A percentile compares a stretch with the other conserved stretches of the same genome.
Conservation (phyloP, 176 grass and related monocot species). For the Alopecurus myosuroides region DNA sequence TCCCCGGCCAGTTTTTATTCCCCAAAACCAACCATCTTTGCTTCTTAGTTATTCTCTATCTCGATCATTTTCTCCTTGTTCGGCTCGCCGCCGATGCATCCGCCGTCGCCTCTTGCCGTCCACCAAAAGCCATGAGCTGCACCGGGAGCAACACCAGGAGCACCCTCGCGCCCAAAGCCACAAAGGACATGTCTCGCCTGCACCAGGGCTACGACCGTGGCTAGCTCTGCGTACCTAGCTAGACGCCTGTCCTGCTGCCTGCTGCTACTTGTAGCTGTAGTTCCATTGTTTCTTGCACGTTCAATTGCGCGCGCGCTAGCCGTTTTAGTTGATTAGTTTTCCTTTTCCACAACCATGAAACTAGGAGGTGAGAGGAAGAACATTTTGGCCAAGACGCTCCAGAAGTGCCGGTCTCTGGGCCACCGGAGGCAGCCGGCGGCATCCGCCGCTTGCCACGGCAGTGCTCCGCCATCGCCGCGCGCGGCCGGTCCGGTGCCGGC, state of each 20-base stretch:
- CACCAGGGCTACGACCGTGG: slow-evolving; percentile 46
- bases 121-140: slow-evolving; percentile 17
- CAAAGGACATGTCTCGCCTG: slow-evolving; percentile 37
- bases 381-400: slow-evolving; percentile 37
- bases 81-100: neutral
- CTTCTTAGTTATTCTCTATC: neutral
- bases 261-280: neutral
- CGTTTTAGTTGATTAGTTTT: neutral
- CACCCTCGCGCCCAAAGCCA: slow-evolving; percentile 26
- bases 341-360: neutral
- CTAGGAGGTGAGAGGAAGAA: slow-evolving; percentile 37
- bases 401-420: slow-evolving; percentile 29
- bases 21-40: neutral
- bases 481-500: slow-evolving; percentile 7
- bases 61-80: neutral
- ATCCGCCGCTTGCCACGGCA: neutral
- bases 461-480: neutral
- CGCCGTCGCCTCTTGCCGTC: slow-evolving; percentile 9
- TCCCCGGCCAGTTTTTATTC: neutral
- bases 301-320: neutral
- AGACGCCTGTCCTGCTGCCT: neutral
- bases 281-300: neutral
- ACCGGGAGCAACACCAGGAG: slow-evolving; percentile 3
- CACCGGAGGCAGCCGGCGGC: slow-evolving; percentile 9
- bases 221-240: neutral